These are phyloP conservation scores for Scedosporium dehoogii DNA, from an alignment of 2,329 filamentous ascomycete genomes.

Conservation along the genomic window DNA sequence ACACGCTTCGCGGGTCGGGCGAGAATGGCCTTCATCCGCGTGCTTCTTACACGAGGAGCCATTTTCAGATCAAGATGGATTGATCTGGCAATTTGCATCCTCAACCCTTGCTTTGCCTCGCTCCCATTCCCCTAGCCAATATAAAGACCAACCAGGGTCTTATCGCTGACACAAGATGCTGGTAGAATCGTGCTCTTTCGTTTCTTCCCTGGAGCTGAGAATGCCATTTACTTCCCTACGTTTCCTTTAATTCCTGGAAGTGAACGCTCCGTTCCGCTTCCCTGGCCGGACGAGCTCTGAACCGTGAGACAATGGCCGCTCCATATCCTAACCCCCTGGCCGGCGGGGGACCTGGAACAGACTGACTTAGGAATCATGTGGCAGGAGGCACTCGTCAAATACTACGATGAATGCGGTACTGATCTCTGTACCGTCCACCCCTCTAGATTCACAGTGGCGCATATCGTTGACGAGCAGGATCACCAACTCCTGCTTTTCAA, in stretches of 20 bases:
- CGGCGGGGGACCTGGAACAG: slow-evolving; percentile 15
- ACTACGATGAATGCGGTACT: slow-evolving; percentile 22
- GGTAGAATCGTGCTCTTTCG: background rate
- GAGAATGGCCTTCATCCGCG: too few species aligned
- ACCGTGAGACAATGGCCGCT: background rate
- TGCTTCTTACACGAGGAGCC: too few species aligned
- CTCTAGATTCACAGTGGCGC: slow-evolving; percentile 17
- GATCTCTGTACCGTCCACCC: slow-evolving; percentile 20
- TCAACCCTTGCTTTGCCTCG: background rate
- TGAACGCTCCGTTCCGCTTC: too few species aligned
- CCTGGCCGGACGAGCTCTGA: background rate
- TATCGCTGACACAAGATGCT: background rate
- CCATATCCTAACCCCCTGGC: background rate
- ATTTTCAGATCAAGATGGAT: too few species aligned
- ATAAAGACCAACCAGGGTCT: background rate
- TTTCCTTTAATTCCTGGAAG: background rate
- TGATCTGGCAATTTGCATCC: background rate
- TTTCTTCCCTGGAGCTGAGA: background rate
- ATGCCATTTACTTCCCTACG: background rate
- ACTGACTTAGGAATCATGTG: slow-evolving; percentile 16
- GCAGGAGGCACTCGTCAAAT: slow-evolving; percentile 21
- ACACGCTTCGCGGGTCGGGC: too few species aligned
- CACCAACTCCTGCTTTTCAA: slow-evolving; percentile 21
- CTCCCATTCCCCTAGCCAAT: background rate
- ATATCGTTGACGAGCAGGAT: slow-evolving; percentile 12